These are phyloP conservation scores for Collybia sordida DNA, from an alignment of 768 basidiomycete species.

Conservation along the genomic window DNA sequence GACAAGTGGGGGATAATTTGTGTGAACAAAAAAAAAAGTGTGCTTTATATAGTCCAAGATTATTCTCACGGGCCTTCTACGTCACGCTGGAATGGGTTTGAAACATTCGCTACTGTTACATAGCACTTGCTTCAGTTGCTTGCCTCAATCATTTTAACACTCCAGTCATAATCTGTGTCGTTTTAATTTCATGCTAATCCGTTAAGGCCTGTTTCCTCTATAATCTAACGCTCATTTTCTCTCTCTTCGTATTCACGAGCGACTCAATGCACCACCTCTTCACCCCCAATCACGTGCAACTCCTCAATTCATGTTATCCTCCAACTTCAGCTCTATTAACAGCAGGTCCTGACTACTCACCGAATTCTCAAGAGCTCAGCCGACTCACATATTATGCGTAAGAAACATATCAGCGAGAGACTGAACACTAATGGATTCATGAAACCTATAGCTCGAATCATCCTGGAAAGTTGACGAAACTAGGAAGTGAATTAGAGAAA, in stretches of 20 bases:
- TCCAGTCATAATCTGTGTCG: constrained; percentile 5
- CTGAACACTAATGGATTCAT: neutral
- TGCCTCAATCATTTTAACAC: constrained; percentile 6
- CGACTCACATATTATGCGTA: constrained; percentile 83
- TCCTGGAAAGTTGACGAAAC: constrained; percentile 77
- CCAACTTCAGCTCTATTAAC: constrained; percentile 71
- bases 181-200: constrained; percentile 7
- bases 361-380: constrained; percentile 84
- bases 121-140: neutral
- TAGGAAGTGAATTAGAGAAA: constrained; percentile 77
- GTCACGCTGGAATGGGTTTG: neutral
- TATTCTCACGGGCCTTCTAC: neutral
- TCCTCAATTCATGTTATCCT: constrained; percentile 87
- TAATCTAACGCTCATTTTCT: constrained; percentile 15
- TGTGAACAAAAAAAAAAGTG: constrained; percentile 2
- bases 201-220: constrained; percentile 5
- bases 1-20: no score
- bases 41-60: neutral
- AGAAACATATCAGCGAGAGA: constrained; percentile 10
- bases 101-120: no score
- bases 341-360: constrained; percentile 74
- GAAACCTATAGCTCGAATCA: constrained; percentile 55
- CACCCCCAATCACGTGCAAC: constrained; percentile 80
- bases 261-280: constrained; percentile 66
- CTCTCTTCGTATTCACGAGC: constrained; percentile 1